Conservation (phyloP, 163 green algal species). For the Smithsoniella earleae region DNA sequence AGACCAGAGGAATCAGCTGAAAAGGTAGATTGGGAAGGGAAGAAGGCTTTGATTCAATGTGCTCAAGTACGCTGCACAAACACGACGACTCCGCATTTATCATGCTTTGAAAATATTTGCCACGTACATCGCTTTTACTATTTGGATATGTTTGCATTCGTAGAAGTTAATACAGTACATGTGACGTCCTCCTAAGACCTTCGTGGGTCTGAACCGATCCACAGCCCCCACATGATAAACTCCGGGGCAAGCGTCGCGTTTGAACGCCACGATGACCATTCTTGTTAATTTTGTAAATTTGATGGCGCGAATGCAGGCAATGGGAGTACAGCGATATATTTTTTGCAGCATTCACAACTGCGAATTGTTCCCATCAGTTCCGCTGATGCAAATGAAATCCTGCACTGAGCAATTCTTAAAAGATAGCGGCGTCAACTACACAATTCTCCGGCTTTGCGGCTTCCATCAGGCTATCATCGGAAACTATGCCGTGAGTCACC, state of each 20-base stretch:
- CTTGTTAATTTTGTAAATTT: too few relatives aligned
- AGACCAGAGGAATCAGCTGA: constrained; percentile 74
- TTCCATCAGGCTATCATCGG: constrained; percentile 92
- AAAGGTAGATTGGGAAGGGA: constrained; percentile 94
- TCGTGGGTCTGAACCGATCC: too few relatives aligned
- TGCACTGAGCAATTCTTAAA: constrained; percentile 89
- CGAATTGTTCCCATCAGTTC: constrained; percentile 87
- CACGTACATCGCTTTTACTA: too few relatives aligned
- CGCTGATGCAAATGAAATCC: constrained; percentile 96
- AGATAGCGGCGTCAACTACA: constrained; percentile 76
- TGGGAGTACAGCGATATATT: constrained; percentile 94
- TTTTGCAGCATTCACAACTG: constrained; percentile 97
- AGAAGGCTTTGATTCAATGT: constrained; percentile 93
- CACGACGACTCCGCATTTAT: too few relatives aligned
- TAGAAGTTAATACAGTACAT: not conserved
- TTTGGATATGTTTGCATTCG: not conserved
- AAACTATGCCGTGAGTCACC: constrained; percentile 92
- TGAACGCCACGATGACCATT: too few relatives aligned
- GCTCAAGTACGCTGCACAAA: constrained; percentile 57
- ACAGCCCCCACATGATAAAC: too few relatives aligned
- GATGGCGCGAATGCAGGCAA: constrained; percentile 67
- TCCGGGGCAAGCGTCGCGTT: too few relatives aligned
- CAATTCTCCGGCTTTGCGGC: constrained; percentile 84
- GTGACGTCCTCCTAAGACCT: too few relatives aligned
- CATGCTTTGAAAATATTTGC: too few relatives aligned